A percentile compares a stretch with the other conserved stretches of the same genome.
phyloP scores from a whole-genome alignment of 1,284 basidiomycete species.

The Leccinum pachyderme region DNA sequence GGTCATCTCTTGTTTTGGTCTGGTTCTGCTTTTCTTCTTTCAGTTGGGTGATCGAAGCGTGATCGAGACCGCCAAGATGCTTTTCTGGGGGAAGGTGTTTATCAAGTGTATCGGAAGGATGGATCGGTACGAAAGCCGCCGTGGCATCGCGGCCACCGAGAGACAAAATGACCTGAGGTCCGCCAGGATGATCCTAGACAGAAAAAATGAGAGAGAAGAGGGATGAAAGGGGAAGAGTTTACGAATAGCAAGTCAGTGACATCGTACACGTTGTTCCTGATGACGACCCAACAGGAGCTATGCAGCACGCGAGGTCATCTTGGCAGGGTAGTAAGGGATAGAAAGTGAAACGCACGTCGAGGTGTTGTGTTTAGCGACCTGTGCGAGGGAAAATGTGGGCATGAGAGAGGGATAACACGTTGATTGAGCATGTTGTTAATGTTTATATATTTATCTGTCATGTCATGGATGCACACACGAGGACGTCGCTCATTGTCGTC shows the following conservation, averaged over 20 bases:
- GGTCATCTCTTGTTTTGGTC: constrained; percentile 66
- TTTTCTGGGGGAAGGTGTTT: constrained; percentile 65
- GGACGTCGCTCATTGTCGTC: neutral
- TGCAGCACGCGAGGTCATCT: neutral
- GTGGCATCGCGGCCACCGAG: constrained; percentile 83
- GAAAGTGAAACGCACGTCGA: constrained; percentile 38
- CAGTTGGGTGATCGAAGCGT: constrained; percentile 46
- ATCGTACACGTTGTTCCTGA: constrained; percentile 74
- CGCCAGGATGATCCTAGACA: constrained; percentile 77
- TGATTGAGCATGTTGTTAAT: neutral
- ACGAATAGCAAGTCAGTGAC: constrained; percentile 83
- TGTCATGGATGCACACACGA: neutral
- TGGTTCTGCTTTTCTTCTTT: constrained; percentile 40
- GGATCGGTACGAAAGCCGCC: constrained; percentile 67
- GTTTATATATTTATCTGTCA: neutral
- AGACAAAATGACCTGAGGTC: constrained; percentile 71
- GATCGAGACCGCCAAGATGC: constrained; percentile 70
- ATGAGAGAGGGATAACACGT: constrained; percentile 20
- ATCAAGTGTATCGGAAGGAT: constrained; percentile 68
- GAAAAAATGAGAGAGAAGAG: constrained; percentile 1
- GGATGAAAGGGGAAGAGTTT: constrained; percentile 16
- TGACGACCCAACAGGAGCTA: constrained; percentile 89
- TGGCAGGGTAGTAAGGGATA: too few relatives aligned
- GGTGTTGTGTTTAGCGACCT: constrained; percentile 55
- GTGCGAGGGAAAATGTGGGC: constrained; percentile 38